Evolutionary conservation across 225 moss, liverwort and hornwort genomes (phyloP).

Genomic region (Pseudisothecium myosuroides): DNA sequence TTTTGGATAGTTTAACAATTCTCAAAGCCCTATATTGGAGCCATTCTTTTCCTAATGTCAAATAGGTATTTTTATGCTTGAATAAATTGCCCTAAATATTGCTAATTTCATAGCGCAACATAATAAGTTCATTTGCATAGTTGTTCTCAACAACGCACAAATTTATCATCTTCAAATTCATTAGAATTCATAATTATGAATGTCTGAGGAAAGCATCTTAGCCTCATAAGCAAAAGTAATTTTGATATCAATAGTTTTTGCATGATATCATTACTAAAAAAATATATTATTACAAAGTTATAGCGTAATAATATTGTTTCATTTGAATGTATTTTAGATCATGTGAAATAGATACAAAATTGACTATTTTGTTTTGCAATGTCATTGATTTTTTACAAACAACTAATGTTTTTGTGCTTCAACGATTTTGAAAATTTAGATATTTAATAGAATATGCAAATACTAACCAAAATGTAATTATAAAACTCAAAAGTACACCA

Average conservation of each 20-base stretch:
- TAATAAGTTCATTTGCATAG: background rate
- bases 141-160: background rate
- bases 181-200: background rate
- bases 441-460: constrained; percentile 31
- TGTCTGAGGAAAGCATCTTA: background rate
- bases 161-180: background rate
- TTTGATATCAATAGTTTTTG: background rate
- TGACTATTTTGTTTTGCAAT: background rate
- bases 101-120: background rate
- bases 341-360: no score
- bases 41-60: background rate
- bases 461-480: constrained; percentile 14
- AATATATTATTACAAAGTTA: background rate
- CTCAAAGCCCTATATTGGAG: fast-evolving
- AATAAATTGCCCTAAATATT: background rate
- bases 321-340: background rate
- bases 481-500: constrained; percentile 7
- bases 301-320: background rate
- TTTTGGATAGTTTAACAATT: fast-evolving
- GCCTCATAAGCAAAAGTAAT: no score
- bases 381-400: background rate
- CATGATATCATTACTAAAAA: background rate
- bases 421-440: constrained; percentile 25
- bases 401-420: background rate
- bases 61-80: background rate